Evolutionary conservation across 352 stramenopile genomes (phyloP), one percentile per base, ranked within the genome.

Genomic region (Phytophthora pini): DNA sequence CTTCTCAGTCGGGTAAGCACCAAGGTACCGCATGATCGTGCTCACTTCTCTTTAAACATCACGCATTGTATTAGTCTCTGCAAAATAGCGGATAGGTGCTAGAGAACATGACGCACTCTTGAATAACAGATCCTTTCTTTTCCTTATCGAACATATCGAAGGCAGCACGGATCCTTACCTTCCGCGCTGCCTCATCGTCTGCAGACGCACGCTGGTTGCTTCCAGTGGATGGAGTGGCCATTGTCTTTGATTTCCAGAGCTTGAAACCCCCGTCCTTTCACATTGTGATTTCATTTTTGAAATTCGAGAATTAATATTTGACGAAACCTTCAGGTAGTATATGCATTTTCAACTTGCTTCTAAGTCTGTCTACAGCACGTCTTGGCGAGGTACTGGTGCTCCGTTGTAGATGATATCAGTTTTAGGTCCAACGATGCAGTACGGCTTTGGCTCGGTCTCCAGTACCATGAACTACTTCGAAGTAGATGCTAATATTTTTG

Each of bases 101-200:
- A 29, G 13, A 12, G 26, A 10, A 46, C 5, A 26, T 13, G 4
- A 36, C 64, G 27, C 24, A 93, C 76, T 97, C 89, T 72, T 97
- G 88, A 47, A 97, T 90, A 20, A 97, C 84, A 29, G 78, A 88
- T 52, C 84, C 87, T 69, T 97, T 96, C 51, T 93, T 92, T 36
- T 98, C 92, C 74, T 96, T 97, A 76, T 97, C 90, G 59, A 97
- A 98, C 70, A 98, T 90, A 49, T 89, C 82, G 51, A 98, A 98
- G 3, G 92, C 89, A 58, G 79, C 68, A 27, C 87, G 83, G 64
- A 97, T 97, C 7, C 74, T 71, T 41, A 80, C 17, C 56, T 87
- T 88, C 20, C 75, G 71, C 11, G 70, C 51, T 0, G 65, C 66
- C 45, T 87, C 80, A 53, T 88, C 78, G 43, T 88, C 72, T 11